Percentiles rank a stretch among this genome's conserved stretches.
Evolutionary conservation across 176 grass and related monocot genomes (phyloP).

Genomic region (Hsuehochloa calcarea): DNA sequence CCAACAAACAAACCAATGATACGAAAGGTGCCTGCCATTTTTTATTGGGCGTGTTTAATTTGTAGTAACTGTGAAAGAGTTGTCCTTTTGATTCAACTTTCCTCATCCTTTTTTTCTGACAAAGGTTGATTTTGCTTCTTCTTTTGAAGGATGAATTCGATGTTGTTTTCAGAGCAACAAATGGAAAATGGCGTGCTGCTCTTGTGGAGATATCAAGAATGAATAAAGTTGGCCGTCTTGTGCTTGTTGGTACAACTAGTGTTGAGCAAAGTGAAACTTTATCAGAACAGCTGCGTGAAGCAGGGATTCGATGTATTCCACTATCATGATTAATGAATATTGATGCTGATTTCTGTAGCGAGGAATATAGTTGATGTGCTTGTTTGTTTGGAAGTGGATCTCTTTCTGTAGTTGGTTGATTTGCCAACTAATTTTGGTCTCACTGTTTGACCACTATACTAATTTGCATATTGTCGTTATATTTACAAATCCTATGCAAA

Average conservation of each 20-base stretch:
- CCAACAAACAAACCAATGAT: conserved; percentile 98
- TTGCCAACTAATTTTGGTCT: no score
- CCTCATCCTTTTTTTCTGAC: not conserved
- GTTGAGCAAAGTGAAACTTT: conserved; percentile 94
- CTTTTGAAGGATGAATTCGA: conserved; percentile 84
- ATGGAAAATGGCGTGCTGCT: conserved; percentile 94
- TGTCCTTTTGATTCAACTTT: conserved; percentile 3
- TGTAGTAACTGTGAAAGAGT: not conserved
- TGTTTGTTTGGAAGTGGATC: no score
- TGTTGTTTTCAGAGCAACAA: conserved; percentile 97
- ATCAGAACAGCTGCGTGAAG: conserved; percentile 78
- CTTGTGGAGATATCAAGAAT: conserved; percentile 95
- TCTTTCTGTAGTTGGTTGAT: no score
- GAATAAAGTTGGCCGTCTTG: conserved; percentile 86
- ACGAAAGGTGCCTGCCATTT: conserved; percentile 67
- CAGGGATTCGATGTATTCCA: no score
- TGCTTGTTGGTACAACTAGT: conserved; percentile 97
- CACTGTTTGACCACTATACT: no score
- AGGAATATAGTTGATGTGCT: no score
- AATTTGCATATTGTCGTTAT: no score
- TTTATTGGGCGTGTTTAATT: conserved; percentile 2
- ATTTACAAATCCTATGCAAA: no score
- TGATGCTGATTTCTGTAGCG: no score
- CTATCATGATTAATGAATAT: no score
- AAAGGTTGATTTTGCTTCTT: conserved; percentile 4